Evolutionary conservation across 2,329 filamentous ascomycete species (phyloP).

Genomic region (Beauveria rudraprayagi): DNA sequence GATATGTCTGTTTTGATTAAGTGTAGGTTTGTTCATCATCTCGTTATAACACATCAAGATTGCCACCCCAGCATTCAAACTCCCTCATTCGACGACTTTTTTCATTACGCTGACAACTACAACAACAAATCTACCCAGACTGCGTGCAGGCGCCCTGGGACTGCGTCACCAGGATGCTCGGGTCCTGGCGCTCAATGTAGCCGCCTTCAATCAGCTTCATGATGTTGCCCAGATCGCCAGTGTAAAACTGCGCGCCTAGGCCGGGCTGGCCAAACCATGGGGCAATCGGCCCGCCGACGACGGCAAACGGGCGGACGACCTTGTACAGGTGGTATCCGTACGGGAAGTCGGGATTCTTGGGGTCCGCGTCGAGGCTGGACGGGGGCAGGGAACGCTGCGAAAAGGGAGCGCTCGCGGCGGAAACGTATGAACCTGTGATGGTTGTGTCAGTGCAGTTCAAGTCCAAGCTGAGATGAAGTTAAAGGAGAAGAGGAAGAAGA

Average conservation of each 20-base stretch:
- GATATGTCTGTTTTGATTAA: too few relatives aligned
- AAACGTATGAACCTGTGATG: constrained; percentile 25
- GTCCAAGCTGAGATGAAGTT: not conserved
- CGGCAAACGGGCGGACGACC: constrained; percentile 31
- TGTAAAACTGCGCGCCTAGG: constrained; percentile 28
- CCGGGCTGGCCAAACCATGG: constrained; percentile 44
- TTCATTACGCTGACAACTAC: too few relatives aligned
- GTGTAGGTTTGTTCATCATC: not conserved
- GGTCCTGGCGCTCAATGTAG: constrained; percentile 24
- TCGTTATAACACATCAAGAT: not conserved
- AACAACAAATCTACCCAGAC: too few relatives aligned
- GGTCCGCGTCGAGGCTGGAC: constrained; percentile 32
- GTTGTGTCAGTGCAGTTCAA: not conserved
- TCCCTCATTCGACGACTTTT: too few relatives aligned
- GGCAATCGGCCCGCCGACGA: constrained; percentile 36
- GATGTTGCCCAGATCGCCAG: constrained; percentile 24
- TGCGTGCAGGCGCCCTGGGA: not conserved
- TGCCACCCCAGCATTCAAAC: not conserved
- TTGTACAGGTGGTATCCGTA: constrained; percentile 43
- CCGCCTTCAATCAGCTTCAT: constrained; percentile 24
- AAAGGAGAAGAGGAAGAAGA: not conserved
- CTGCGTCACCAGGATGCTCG: not conserved
- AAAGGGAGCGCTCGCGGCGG: constrained; percentile 37
- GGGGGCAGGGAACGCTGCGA: constrained; percentile 39
- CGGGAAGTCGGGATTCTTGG: constrained; percentile 25